These are phyloP conservation scores for Kregervanrija fluxuum DNA, from an alignment of 805 yeast genomes.

Conservation along the genomic window DNA sequence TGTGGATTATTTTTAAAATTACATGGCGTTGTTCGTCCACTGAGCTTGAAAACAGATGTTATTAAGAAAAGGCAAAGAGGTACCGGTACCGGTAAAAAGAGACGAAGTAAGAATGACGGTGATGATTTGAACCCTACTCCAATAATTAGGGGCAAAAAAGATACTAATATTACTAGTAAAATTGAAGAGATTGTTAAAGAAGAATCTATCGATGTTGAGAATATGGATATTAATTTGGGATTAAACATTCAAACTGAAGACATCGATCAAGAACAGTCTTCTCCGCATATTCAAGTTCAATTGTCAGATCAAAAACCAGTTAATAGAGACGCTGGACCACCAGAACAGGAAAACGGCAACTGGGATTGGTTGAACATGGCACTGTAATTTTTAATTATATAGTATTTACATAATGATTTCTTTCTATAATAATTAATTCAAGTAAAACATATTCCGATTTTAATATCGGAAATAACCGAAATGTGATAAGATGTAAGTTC, in stretches of 20 bases:
- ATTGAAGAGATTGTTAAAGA: background rate
- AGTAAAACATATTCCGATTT: background rate
- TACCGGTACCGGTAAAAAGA: constrained; percentile 19
- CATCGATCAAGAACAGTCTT: too few species aligned
- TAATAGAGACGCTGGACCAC: constrained; percentile 1
- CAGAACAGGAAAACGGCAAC: constrained; percentile 11
- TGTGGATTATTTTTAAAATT: constrained; percentile 89
- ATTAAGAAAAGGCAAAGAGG: constrained; percentile 85
- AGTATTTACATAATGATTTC: background rate
- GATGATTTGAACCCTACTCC: constrained; percentile 45
- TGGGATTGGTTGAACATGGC: constrained; percentile 46
- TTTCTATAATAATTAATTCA: background rate
- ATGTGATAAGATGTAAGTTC: too few species aligned
- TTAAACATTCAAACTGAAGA: too few species aligned
- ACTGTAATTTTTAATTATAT: constrained; percentile 16
- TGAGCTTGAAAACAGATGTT: constrained; percentile 54
- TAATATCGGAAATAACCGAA: too few species aligned
- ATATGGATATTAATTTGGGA: constrained; percentile 13
- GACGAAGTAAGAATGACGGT: constrained; percentile 32
- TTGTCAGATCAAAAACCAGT: too few species aligned
- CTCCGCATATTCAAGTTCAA: too few species aligned
- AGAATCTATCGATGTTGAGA: constrained; percentile 9
- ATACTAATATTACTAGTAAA: constrained; percentile 2
- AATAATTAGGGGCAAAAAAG: constrained; percentile 14
- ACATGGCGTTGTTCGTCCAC: constrained; percentile 93